These are phyloP conservation scores for Annulohypoxylon nitens DNA, from an alignment of 495 filamentous ascomycete genomes.

Conservation along the genomic window DNA sequence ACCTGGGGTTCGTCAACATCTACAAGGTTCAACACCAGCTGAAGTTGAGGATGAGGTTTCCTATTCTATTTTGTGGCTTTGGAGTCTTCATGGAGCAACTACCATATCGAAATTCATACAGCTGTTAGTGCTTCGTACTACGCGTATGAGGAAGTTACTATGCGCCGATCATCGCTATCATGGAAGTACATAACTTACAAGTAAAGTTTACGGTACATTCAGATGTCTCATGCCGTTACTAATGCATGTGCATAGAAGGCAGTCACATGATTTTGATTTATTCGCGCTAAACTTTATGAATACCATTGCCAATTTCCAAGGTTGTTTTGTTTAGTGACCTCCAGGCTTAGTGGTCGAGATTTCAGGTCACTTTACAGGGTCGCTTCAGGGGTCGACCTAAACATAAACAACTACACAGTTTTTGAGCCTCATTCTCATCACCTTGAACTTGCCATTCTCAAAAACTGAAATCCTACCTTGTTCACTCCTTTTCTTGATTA, in stretches of 20 bases:
- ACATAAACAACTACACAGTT: slow-evolving; percentile 14
- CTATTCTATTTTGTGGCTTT: slow-evolving; percentile 10
- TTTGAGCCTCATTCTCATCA: slow-evolving; percentile 27
- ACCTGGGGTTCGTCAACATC: not conserved
- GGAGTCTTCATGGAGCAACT: not conserved
- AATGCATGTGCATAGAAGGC: no score
- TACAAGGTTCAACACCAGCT: not conserved
- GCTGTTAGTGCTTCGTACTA: not conserved
- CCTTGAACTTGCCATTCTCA: slow-evolving; percentile 14
- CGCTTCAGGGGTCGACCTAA: slow-evolving; percentile 5
- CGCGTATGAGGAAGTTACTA: no score
- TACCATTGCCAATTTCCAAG: not conserved
- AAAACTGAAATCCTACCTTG: not conserved
- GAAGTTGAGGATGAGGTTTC: not conserved
- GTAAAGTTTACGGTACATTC: no score
- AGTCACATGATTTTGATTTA: slow-evolving; percentile 23
- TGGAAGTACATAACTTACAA: no score
- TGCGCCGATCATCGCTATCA: no score
- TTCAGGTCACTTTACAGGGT: slow-evolving; percentile 10
- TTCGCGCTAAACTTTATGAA: slow-evolving; percentile 5
- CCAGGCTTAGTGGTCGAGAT: not conserved
- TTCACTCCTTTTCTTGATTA: not conserved
- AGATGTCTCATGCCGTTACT: no score
- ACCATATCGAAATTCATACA: not conserved
- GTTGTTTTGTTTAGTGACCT: slow-evolving; percentile 1